Base-by-base conservation (phyloP, 768 basidiomycete genomes). In the Lyophyllum atratum region DNA sequence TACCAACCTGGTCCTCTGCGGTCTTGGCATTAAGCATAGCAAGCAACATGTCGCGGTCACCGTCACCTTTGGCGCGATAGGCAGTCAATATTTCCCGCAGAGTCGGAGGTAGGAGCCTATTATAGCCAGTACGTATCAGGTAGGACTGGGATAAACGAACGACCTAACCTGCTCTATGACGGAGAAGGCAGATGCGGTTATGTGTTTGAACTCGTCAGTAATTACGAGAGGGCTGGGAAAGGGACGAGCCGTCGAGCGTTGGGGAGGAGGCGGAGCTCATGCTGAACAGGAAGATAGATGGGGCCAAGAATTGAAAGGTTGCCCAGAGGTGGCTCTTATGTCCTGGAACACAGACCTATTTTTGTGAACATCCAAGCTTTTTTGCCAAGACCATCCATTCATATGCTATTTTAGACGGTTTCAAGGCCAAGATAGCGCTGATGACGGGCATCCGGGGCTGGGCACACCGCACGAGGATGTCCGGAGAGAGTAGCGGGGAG, bases 11-110 rank as follows among this genome's bases (percentile, higher is more conserved):
- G 68, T 97, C 95, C 70, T 97, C 95, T 12, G 95, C 89, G 45
- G 86, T 83, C 77, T 97, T 97, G 67, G 94, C 93, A 58, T 90
- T 93, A 49, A 97, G 79, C 82, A 97, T 90, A 62, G 92, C 85
- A 33, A 96, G 80, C 21, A 97, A 79, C 85, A 95, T 89, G 51
- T 95, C 93, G 22, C 94, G 82, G 78, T 97, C 95, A 42, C 93
- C 94, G 59, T 95, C 92, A 58, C 95, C 95, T 66, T 87, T 91
- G 37, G 85, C 74, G 55, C 83, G 81, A 76, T 95, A 97, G 8
- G 94, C 93, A 37, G 83, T 81, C 24, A 97, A 85, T 42, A 97
- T 94, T 64, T 95, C 93, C 47, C 90, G 83, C 43, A 97, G 79
- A 59, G 77, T 86, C 0, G 95, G 93, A 1, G 94, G 91, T n/a